phyloP scores from a whole-genome alignment of 192 early-diverging fungal species.

The Gonapodya prolifera region DNA sequence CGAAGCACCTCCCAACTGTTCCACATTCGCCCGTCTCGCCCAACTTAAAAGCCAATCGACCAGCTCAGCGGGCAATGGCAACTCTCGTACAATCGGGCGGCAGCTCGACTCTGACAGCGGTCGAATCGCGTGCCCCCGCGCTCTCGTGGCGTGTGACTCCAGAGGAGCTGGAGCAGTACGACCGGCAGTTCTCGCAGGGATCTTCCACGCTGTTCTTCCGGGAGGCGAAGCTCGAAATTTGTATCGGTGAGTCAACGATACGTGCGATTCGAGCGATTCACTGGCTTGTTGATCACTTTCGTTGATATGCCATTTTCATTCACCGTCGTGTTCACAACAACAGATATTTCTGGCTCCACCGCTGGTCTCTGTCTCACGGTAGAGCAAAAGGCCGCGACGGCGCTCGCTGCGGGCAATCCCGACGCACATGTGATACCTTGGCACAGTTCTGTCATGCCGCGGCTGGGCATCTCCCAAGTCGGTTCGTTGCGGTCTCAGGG shows the following conservation, averaged over 20 bases:
- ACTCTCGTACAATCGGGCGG: no score
- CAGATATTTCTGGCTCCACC: not conserved
- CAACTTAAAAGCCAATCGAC: no score
- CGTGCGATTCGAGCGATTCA: not conserved
- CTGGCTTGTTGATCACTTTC: not conserved
- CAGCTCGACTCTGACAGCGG: not conserved
- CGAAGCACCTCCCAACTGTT: no score
- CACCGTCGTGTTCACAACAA: not conserved
- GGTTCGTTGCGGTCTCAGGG: not conserved
- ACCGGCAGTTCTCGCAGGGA: not conserved
- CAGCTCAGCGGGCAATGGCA: no score
- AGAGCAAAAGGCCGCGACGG: not conserved
- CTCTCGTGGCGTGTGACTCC: not conserved
- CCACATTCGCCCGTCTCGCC: no score
- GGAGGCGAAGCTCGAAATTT: not conserved
- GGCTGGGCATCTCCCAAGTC: not conserved
- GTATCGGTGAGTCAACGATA: not conserved
- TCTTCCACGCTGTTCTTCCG: not conserved
- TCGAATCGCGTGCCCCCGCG: not conserved
- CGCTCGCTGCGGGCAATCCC: not conserved
- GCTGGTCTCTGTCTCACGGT: not conserved
- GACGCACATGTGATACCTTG: not conserved
- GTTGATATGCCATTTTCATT: not conserved
- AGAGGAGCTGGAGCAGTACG: not conserved
- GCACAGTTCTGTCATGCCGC: not conserved